Conservation (phyloP, 1,139 yeast genomes). For the Suhomyces wounanorum region DNA sequence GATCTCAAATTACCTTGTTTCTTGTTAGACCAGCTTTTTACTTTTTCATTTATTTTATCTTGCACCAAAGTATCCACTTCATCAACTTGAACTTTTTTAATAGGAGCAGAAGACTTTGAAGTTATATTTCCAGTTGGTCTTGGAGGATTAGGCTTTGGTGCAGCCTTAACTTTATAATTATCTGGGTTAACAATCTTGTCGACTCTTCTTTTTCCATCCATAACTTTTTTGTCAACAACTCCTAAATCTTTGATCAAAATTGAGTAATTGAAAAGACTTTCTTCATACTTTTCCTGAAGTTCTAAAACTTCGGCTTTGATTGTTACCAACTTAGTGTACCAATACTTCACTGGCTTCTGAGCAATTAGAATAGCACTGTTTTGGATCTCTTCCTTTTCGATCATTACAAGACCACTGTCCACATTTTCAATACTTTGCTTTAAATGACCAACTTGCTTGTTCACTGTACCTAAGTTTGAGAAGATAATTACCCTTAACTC, state of each 20-base stretch:
- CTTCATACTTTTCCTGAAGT: conserved; percentile 66
- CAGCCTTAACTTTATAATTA: conserved; percentile 18
- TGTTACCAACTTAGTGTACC: conserved; percentile 70
- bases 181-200: conserved; percentile 60
- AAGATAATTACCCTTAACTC: conserved; percentile 65
- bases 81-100: conserved; percentile 4
- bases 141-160: conserved; percentile 14
- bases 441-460: conserved; percentile 73
- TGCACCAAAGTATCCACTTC: conserved; percentile 17
- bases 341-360: conserved; percentile 61
- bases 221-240: conserved; percentile 57
- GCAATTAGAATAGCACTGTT: conserved; percentile 31
- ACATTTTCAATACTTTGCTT: conserved; percentile 59
- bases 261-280: conserved; percentile 64
- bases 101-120: conserved; percentile 6
- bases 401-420: conserved; percentile 56
- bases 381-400: conserved; percentile 44
- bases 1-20: conserved; percentile 25
- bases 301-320: conserved; percentile 86
- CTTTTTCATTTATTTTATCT: conserved; percentile 17
- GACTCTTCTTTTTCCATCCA: conserved; percentile 87
- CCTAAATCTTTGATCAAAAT: conserved; percentile 64
- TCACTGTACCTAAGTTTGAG: conserved; percentile 77
- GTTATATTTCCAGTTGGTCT: conserved; percentile 22
- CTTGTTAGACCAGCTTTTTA: conserved; percentile 22